Evolutionary conservation across 352 stramenopile genomes (phyloP).

Genomic region (Saprolegnia parasitica): DNA sequence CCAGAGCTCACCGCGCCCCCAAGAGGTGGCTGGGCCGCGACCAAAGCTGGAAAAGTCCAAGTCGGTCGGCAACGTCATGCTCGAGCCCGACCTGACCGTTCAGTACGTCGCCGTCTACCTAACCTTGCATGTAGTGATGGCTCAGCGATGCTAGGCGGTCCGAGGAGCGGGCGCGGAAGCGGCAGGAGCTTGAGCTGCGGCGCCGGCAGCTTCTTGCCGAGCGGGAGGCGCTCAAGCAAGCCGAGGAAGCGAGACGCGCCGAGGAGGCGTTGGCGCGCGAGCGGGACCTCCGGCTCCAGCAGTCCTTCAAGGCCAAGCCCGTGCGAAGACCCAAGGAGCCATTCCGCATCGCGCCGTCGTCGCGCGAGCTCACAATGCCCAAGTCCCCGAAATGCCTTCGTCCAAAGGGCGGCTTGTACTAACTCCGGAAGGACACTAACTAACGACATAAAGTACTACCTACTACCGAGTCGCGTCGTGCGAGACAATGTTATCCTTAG

Average conservation of each 20-base stretch:
- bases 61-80: background rate
- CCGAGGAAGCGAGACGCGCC: background rate
- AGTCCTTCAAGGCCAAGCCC: constrained; percentile 13
- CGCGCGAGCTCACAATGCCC: constrained; percentile 4
- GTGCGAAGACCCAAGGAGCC: background rate
- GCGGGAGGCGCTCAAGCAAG: background rate
- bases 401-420: too few relatives aligned
- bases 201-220: background rate
- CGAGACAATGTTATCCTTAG: too few relatives aligned
- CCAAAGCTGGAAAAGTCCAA: background rate
- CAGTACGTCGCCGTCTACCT: too few relatives aligned
- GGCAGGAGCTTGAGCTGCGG: background rate
- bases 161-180: background rate
- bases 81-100: background rate
- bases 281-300: background rate
- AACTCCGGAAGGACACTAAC: too few relatives aligned
- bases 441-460: too few relatives aligned
- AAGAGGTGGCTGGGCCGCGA: background rate
- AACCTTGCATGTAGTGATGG: too few relatives aligned
- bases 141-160: background rate
- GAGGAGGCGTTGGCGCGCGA: background rate
- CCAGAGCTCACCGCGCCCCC: background rate
- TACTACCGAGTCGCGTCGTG: too few relatives aligned
- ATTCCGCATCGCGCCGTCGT: background rate
- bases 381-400: background rate